Percentiles rank a stretch among this genome's conserved stretches.
phyloP scores from a whole-genome alignment of 2,329 filamentous ascomycete species.

The Phialophora expanda region DNA sequence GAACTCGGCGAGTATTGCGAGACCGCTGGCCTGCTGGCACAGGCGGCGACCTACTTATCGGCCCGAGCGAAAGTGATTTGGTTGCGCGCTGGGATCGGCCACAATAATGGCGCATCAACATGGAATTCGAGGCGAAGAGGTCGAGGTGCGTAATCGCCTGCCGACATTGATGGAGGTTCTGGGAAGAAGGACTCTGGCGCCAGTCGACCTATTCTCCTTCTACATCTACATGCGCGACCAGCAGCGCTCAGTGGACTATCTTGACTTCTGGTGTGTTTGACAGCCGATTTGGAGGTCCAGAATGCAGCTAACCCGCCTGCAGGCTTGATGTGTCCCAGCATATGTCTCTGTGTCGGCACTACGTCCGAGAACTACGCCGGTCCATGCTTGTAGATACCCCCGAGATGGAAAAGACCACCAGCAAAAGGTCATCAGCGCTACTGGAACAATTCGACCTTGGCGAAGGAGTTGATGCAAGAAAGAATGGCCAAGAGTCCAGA shows the following conservation, averaged over 20 bases:
- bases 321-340: slow-evolving; percentile 99
- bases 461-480: slow-evolving; percentile 57
- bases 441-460: slow-evolving; percentile 73
- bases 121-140: slow-evolving; percentile 40
- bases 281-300: too few relatives aligned
- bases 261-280: slow-evolving; percentile 87
- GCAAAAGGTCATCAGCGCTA: slow-evolving; percentile 82
- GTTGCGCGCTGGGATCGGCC: neutral
- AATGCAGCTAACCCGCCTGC: slow-evolving; percentile 7
- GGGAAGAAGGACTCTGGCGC: slow-evolving; percentile 89
- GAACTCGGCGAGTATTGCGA: neutral
- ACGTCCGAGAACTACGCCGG: slow-evolving; percentile 90
- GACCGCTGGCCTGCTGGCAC: neutral
- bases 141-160: slow-evolving; percentile 74
- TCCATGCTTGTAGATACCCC: slow-evolving; percentile 93
- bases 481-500: slow-evolving; percentile 81
- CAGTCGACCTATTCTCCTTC: slow-evolving; percentile 96
- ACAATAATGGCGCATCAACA: slow-evolving; percentile 31
- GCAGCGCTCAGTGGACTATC: slow-evolving; percentile 94
- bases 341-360: slow-evolving; percentile 94
- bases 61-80: neutral
- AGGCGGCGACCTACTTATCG: neutral
- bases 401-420: slow-evolving; percentile 79
- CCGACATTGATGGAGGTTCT: slow-evolving; percentile 96
- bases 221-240: slow-evolving; percentile 99